Evolutionary conservation across 257 asterid genomes (phyloP), one percentile per base, ranked within the genome.

Genomic region (Echites panduratus): DNA sequence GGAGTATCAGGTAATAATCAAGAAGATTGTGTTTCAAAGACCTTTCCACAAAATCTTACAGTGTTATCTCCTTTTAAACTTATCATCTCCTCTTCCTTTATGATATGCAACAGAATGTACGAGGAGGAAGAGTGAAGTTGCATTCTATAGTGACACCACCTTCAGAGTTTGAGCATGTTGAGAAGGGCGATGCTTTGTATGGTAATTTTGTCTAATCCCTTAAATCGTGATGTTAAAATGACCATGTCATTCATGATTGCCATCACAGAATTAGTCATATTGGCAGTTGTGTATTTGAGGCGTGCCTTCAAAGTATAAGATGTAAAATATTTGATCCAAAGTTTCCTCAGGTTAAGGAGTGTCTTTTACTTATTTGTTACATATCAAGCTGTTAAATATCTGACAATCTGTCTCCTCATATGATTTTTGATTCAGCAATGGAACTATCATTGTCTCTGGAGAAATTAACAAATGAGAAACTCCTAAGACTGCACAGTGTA

Each of bases 111-210:
- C 38, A 93, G 99, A 94, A 91, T 75, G 81, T 75, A 73, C 76
- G 99, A 72, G 99, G 97, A 70, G 98, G 97, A 75, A 88, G 85
- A 79, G 98, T 94, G 83, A 88, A 83, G 79, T 70, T 94, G 43
- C 74, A 76, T 71, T 50, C 84, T 53, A 72, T 94, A 7, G 54
- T 78, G 76, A 66, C 65, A n/a, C 95, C 96, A 0, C 89, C 82
- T 11, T 62, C 89, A 0, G 99, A 94, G 72, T 89, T 80, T 66
- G 95, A 84, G 59, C 89, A 91, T 69, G 80, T 70, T 35, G 97
- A 91, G 77, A 94, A 91, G 79, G 99, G 99, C 9, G 97, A 90
- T 45, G 95, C 99, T 0, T 78, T 90, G 47, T 76, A 88, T 80
- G 97, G 99, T 91, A 73, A 47, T 74, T 75, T 69, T 3, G n/a